Base-by-base conservation (phyloP, 352 stramenopile genomes). In the Globisporangium viniferum region DNA sequence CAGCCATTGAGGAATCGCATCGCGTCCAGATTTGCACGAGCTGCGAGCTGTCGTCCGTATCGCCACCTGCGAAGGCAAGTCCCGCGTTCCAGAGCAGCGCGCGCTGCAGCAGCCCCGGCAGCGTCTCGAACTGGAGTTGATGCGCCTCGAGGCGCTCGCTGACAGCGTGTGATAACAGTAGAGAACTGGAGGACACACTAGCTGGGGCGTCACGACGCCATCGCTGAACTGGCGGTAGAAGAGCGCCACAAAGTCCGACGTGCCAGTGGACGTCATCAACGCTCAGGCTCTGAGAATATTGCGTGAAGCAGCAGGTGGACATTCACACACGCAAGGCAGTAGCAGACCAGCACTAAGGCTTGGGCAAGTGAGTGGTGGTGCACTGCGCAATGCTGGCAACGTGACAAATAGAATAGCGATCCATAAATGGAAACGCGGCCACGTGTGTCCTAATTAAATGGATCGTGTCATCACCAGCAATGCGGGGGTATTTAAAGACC, bases 41-140 rank as follows among this genome's bases (percentile, higher is more conserved):
- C 44, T 29, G 12, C 12, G 35, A 12, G 29, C 36, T 59, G 3
- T 60, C 55, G 7, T 35, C 14, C 0, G 10, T 49, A 39, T 9
- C 27, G 5, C 29, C 36, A 44, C 36, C 39, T 10, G 46, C 22
- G n/a, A 75, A 15, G 27, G 72, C 24, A 0, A 61, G 65, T 1
- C 66, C 69, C 0, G 66, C 29, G n/a, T 78, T 66, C 72, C 72
- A 78, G 14, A 78, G 20, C 27, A 78, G 3, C 2, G 72, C 65
- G 5, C 72, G 72, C 62, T 75, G 65, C 6, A 78, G 63, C 9
- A 78, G 44, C 0, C 72, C 72, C 0, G 65, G 56, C 2, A 75
- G 55, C 15, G 41, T 27, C 4, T 66, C 33, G 15, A 76, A 78
- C 44, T 27, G 33, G 0, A 74, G 62, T 7, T 55, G 15, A 20